Evolutionary conservation across 306 rosid species (phyloP), one percentile per base, ranked within the genome.

Genomic region (Crataegus laevigata): DNA sequence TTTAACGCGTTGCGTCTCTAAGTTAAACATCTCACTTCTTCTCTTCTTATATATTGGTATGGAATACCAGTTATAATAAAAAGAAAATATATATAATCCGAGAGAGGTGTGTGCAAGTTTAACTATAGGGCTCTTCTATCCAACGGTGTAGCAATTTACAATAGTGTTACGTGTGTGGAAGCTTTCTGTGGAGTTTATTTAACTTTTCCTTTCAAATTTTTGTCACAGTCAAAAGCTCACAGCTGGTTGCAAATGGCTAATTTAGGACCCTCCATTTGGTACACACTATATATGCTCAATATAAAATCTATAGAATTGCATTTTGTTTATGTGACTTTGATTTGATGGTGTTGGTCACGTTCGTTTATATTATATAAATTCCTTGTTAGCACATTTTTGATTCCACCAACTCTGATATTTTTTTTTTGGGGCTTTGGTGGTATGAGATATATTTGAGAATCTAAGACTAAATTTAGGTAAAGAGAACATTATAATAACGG

Each of bases 201-300:
- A 8, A 40, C 11, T 57, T 34, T 10, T 8, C 25, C 30, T 45
- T 43, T 8, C 22, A 75, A 47, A 21, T 22, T 22, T 74, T 21
- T 47, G 67, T 62, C 40, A 29, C 47, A 34, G 26, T 34, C 17
- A 34, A 25, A 32, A 9, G 45, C n/a, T 3, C 66, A 81, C 72
- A 76, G 79, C 70, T 81, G 80, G 68, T 50, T 34, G 14, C 42
- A 60, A 77, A 79, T 68, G 71, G 84, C 74, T 50, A 38, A 21
- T 4, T 79, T 26, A 54, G 57, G 66, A 57, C 62, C 72, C 68
- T 21, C 15, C 42, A 74, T 63, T 28, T 68, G 68, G 32, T 80
- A 42, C 78, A 72, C 54, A 47, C 71, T 47, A 28, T 50, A 25
- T 25, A 50, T 38, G 42, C 8, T 21, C 2, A n/a, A 66, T 21